Percentiles rank a stretch among this genome's conserved stretches.
These are phyloP conservation scores for Suhomyces sp. DNA, from an alignment of 805 yeast species.

Conservation along the genomic window DNA sequence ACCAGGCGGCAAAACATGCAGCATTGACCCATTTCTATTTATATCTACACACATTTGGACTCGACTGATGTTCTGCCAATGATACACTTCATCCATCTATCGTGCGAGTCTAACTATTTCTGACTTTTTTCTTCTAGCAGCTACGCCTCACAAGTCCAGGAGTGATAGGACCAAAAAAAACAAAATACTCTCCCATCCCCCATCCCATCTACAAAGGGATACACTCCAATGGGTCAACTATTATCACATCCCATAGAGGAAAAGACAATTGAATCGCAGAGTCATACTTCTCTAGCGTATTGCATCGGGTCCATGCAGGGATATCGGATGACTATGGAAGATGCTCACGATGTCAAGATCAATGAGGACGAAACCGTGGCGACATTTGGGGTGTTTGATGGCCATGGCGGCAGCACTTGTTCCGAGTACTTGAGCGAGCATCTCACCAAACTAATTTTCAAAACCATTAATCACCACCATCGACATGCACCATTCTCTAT, in stretches of 20 bases:
- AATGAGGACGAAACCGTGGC: slow-evolving; percentile 41
- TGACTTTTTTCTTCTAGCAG: neutral
- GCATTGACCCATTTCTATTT: neutral
- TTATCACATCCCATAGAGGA: slow-evolving; percentile 74
- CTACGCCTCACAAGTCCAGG: neutral
- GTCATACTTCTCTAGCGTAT: slow-evolving; percentile 48
- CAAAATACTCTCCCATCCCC: neutral
- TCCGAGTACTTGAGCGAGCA: slow-evolving; percentile 50
- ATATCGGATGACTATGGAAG: slow-evolving; percentile 71
- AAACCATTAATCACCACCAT: slow-evolving; percentile 16
- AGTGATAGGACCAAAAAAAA: neutral
- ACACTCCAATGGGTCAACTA: slow-evolving; percentile 60
- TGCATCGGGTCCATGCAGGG: slow-evolving; percentile 78
- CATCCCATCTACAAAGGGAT: neutral
- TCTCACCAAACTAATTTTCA: slow-evolving; percentile 38
- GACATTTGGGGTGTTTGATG: slow-evolving; percentile 75
- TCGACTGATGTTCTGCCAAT: neutral
- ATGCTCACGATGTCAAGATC: slow-evolving; percentile 58
- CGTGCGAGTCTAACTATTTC: neutral
- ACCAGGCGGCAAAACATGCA: neutral
- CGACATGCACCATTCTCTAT: neutral
- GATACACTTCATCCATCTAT: neutral
- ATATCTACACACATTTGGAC: neutral
- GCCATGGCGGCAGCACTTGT: slow-evolving; percentile 72
- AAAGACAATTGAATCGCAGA: slow-evolving; percentile 51